Evolutionary conservation across 2,329 filamentous ascomycete species (phyloP).

Genomic region (Aspergillus viridinutans): DNA sequence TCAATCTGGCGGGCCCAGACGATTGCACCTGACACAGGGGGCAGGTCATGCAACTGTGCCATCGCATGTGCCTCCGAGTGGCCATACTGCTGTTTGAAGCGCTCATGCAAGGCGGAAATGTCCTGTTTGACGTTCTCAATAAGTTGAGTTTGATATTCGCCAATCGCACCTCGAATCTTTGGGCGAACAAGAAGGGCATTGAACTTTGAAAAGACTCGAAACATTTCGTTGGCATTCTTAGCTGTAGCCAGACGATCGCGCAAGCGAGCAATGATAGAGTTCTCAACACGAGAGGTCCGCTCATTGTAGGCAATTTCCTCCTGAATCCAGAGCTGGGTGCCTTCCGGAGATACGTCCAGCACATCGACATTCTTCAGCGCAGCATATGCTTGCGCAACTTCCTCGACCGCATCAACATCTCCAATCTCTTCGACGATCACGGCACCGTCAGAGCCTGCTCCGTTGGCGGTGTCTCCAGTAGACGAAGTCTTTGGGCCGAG

Average conservation of each 20-base stretch:
- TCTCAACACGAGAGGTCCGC: conserved; percentile 92
- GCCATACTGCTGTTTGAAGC: conserved; percentile 98
- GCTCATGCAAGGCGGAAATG: conserved; percentile 86
- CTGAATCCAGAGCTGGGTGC: conserved; percentile 86
- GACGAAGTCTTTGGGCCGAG: conserved; percentile 69
- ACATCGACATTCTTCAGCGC: conserved; percentile 92
- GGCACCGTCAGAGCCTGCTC: conserved; percentile 52
- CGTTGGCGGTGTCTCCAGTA: conserved; percentile 44
- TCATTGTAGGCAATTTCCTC: conserved; percentile 97
- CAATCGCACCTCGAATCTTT: conserved; percentile 98
- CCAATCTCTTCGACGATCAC: conserved; percentile 90
- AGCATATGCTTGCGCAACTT: conserved; percentile 91
- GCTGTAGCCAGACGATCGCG: conserved; percentile 90
- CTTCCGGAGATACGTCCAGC: conserved; percentile 83
- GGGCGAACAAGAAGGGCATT: conserved; percentile 96
- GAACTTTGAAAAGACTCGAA: conserved; percentile 99
- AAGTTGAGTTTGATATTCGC: conserved; percentile 95
- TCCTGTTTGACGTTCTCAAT: conserved; percentile 98
- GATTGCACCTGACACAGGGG: conserved; percentile 92
- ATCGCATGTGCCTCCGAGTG: conserved; percentile 97
- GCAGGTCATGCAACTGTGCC: conserved; percentile 93
- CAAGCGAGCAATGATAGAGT: conserved; percentile 93
- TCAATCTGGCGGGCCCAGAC: conserved; percentile 98
- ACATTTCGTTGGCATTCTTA: conserved; percentile 99
- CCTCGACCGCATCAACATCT: conserved; percentile 93